Evolutionary conservation across 2,329 filamentous ascomycete genomes (phyloP).

Genomic region (Ceratocystis eucalypticola): DNA sequence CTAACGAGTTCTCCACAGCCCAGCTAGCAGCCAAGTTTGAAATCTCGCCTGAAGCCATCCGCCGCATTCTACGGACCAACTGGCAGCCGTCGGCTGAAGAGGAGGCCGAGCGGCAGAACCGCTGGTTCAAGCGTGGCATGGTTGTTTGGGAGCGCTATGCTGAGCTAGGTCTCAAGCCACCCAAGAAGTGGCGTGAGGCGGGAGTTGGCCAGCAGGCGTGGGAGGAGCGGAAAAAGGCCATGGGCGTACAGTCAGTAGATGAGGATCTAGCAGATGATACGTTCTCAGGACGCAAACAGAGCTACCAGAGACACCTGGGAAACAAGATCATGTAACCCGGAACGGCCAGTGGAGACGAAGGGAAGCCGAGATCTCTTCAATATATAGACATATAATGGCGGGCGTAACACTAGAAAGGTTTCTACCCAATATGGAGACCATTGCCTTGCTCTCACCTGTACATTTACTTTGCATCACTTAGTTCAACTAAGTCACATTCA

Average conservation of each 20-base stretch:
- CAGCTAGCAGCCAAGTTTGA: constrained; percentile 67
- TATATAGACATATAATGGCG: too few relatives aligned
- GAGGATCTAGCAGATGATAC: not conserved
- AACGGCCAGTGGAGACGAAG: too few relatives aligned
- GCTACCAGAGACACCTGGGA: constrained; percentile 10
- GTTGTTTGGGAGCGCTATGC: constrained; percentile 46
- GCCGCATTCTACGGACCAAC: constrained; percentile 70
- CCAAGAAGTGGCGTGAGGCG: constrained; percentile 44
- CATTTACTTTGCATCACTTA: too few relatives aligned
- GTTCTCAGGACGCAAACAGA: not conserved
- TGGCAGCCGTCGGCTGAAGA: constrained; percentile 50
- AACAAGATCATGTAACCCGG: constrained; percentile 15
- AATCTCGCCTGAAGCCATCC: constrained; percentile 74
- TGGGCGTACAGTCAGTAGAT: not conserved
- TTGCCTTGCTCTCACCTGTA: too few relatives aligned
- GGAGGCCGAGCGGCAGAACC: constrained; percentile 41
- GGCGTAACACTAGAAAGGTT: too few relatives aligned
- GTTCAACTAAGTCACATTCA: not conserved
- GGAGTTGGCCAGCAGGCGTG: constrained; percentile 28
- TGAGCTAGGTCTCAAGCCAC: constrained; percentile 48
- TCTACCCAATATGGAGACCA: too few relatives aligned
- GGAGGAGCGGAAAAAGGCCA: constrained; percentile 10
- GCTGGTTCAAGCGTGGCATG: constrained; percentile 50
- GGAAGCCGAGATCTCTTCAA: too few relatives aligned
- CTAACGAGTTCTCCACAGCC: constrained; percentile 60